These are phyloP conservation scores for Aurantiochytrium sp. DNA, from an alignment of 108 stramenopile genomes.

Conservation along the genomic window DNA sequence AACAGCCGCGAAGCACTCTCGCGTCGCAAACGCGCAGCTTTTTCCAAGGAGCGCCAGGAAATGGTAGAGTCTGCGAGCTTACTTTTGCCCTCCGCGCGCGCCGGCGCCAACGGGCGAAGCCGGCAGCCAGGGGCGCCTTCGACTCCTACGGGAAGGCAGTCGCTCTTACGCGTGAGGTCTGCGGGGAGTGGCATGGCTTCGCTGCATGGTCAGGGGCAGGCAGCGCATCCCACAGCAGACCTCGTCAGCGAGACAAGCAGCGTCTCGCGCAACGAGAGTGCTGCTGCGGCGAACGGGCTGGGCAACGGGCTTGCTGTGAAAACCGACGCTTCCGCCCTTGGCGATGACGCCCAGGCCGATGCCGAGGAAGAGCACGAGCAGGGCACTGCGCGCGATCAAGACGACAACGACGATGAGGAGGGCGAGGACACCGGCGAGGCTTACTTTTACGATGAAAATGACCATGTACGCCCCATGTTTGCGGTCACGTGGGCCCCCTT, in stretches of 20 bases:
- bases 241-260: neutral
- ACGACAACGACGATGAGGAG: neutral
- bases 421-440: neutral
- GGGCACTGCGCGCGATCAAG: neutral
- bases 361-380: neutral
- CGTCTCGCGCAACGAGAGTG: neutral
- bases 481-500: conserved; percentile 95
- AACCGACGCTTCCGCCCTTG: no score
- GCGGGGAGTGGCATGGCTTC: conserved; percentile 11
- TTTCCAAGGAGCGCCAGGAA: conserved; percentile 81
- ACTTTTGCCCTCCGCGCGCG: neutral
- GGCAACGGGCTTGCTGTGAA: no score
- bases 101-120: neutral
- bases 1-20: conserved; percentile 19
- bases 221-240: neutral
- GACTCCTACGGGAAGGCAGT: conserved; percentile 7
- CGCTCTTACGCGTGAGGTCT: conserved; percentile 59
- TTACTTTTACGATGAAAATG: conserved; percentile 38
- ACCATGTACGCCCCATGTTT: conserved; percentile 89
- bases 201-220: neutral
- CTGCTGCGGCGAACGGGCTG: no score
- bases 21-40: conserved; percentile 36
- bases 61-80: conserved; percentile 58
- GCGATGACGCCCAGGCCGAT: neutral
- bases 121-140: neutral